Evolutionary conservation across 73 alveolate genomes (phyloP).

Genomic region (Uronychia binucleata): DNA sequence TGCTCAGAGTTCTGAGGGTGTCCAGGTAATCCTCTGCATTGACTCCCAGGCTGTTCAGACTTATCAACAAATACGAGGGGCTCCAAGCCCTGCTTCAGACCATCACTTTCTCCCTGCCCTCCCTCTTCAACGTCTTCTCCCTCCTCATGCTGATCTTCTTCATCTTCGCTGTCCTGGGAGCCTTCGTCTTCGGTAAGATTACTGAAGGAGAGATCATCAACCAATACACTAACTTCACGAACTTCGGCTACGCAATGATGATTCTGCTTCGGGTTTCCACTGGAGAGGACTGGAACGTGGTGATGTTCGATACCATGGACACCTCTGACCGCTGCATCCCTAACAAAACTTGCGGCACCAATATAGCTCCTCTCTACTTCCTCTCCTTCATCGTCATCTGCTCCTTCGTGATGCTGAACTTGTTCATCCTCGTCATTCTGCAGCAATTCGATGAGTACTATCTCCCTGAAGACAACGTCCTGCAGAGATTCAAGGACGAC

Average conservation of each 20-base stretch:
- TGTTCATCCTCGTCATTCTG: slow-evolving; percentile 72
- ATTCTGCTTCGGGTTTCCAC: slow-evolving; percentile 83
- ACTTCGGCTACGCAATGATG: slow-evolving; percentile 81
- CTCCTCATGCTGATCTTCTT: slow-evolving; percentile 87
- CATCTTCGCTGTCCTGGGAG: slow-evolving; percentile 92
- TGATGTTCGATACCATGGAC: slow-evolving; percentile 73
- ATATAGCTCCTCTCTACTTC: slow-evolving; percentile 47
- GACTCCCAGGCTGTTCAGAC: slow-evolving; percentile 71
- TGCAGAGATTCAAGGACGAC: slow-evolving; percentile 60
- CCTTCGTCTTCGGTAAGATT: slow-evolving; percentile 76
- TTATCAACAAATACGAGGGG: slow-evolving; percentile 88
- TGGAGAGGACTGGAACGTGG: slow-evolving; percentile 91
- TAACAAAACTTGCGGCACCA: slow-evolving; percentile 1
- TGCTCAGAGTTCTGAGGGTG: slow-evolving; percentile 81
- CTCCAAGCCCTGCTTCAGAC: slow-evolving; percentile 85
- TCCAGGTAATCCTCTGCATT: not conserved
- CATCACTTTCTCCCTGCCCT: slow-evolving; percentile 88
- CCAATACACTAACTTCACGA: slow-evolving; percentile 75
- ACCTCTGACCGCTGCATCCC: not conserved
- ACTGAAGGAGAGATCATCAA: slow-evolving; percentile 65
- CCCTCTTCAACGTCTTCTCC: slow-evolving; percentile 89
- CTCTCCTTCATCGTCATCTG: slow-evolving; percentile 50
- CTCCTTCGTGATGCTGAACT: slow-evolving; percentile 65
- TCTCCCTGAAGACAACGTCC: slow-evolving; percentile 58
- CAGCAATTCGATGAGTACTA: slow-evolving; percentile 68